Evolutionary conservation across 768 basidiomycete species (phyloP), one percentile per base, ranked within the genome.

Genomic region (Asterophora parasitica): DNA sequence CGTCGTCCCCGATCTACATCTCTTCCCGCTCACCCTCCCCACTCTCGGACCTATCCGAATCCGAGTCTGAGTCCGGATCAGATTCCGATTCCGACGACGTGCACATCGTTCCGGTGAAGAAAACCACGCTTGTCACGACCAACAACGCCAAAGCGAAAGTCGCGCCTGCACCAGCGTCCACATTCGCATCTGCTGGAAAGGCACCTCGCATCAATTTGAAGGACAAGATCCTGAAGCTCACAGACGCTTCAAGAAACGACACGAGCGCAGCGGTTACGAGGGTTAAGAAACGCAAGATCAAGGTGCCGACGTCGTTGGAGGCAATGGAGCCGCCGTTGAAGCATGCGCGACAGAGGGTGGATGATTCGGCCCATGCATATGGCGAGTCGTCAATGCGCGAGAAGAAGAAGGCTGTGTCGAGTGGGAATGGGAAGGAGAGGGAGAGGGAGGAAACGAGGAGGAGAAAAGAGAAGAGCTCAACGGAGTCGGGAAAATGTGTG

Each of bases 321-420:
- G 49, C 42, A 13, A 56, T 51, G 23, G 64, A 61, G 19, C 67
- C 64, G 34, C 68, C 68, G 3, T 48, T 68, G 51, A 70, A 70
- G 54, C 49, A 57, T 19, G 67, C 61, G 1, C 54, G 54, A 44
- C 41, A 54, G 27, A 52, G 39, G 37, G 38, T 33, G n/a, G 44
- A 51, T 12, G 41, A 26, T 15, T 34, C 15, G 15, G 35, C 16
- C 13, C 23, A 23, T 6, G 23, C 23, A 3, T 23, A 23, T 6
- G 46, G n/a, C 26, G 39, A 20, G 37, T n/a, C n/a, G n/a, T n/a
- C 23, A 16, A 34, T 43, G 34, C 37, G 34, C 5, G 41, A 34
- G 32, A 44, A 23, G 20, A 51, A 45, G 42, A 28, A 31, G 6
- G 31, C 39, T 13, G 31, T 23, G 12, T 33, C 37, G 17, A 58